These are phyloP conservation scores for Dactylorhiza incarnata DNA, from an alignment of 106 monocot genomes.

Conservation along the genomic window DNA sequence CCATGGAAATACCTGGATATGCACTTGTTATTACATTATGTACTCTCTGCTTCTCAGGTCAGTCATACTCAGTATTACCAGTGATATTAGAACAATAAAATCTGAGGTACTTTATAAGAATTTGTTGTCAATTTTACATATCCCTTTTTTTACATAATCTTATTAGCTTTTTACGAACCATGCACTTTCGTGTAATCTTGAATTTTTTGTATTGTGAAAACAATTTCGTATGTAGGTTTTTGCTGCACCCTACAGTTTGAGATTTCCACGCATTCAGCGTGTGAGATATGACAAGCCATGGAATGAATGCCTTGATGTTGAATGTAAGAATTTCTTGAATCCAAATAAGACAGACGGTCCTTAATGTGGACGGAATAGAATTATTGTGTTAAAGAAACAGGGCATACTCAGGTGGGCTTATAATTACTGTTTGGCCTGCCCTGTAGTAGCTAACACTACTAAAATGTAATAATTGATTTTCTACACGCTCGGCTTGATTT, in stretches of 20 bases:
- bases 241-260: constrained; percentile 89
- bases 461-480: background rate
- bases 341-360: background rate
- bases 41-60: constrained; percentile 51
- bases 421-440: background rate
- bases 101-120: constrained; percentile 58
- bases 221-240: constrained; percentile 55
- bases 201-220: background rate
- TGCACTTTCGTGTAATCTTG: background rate
- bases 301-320: constrained; percentile 98
- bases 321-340: constrained; percentile 46
- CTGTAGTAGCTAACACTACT: background rate
- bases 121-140: constrained; percentile 5
- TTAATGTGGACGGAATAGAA: background rate
- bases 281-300: constrained; percentile 99
- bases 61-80: constrained; percentile 78
- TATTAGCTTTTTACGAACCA: background rate
- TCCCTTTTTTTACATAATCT: background rate
- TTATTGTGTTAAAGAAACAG: background rate
- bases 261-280: constrained; percentile 91
- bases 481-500: background rate
- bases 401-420: background rate
- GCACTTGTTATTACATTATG: constrained; percentile 4
- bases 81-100: constrained; percentile 95
- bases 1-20: background rate